A percentile compares a stretch with the other conserved stretches of the same genome.
Conservation (phyloP, 108 stramenopile species). For the Nitzschia putrida region DNA sequence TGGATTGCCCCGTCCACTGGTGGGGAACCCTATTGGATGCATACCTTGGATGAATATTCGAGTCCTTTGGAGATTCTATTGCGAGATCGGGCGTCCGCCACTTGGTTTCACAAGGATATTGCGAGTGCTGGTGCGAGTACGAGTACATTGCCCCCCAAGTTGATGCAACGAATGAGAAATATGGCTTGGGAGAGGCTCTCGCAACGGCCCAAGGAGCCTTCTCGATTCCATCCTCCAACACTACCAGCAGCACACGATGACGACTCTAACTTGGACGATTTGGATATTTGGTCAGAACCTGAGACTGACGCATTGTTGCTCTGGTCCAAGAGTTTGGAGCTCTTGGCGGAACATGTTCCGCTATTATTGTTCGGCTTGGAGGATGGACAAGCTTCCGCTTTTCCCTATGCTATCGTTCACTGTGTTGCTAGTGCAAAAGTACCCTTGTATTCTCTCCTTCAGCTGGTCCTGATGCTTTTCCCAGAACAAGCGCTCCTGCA, state of each 20-base stretch:
- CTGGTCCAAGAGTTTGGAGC: constrained; percentile 16
- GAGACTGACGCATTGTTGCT: not conserved
- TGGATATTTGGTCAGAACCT: not conserved
- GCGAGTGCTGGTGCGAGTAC: too few relatives aligned
- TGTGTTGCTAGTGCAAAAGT: constrained; percentile 25
- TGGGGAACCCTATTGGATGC: constrained; percentile 40
- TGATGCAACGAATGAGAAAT: constrained; percentile 1
- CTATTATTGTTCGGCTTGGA: not conserved
- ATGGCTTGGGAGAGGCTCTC: not conserved
- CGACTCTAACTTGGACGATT: not conserved
- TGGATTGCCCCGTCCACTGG: constrained; percentile 47
- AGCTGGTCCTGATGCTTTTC: constrained; percentile 26
- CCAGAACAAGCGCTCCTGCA: constrained; percentile 26
- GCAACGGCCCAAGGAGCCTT: not conserved
- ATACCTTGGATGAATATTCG: constrained; percentile 15
- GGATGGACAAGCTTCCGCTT: not conserved
- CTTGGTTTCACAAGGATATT: constrained; percentile 2
- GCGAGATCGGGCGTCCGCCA: constrained; percentile 1
- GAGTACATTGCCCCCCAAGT: not conserved
- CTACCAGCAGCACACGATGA: not conserved
- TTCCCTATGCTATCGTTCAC: constrained; percentile 15
- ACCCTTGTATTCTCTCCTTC: constrained; percentile 15
- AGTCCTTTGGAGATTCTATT: constrained; percentile 10
- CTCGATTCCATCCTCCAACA: too few relatives aligned
- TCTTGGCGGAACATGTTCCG: constrained; percentile 7